phyloP scores from a whole-genome alignment of 768 basidiomycete species.

The Mycena albidolilacea region DNA sequence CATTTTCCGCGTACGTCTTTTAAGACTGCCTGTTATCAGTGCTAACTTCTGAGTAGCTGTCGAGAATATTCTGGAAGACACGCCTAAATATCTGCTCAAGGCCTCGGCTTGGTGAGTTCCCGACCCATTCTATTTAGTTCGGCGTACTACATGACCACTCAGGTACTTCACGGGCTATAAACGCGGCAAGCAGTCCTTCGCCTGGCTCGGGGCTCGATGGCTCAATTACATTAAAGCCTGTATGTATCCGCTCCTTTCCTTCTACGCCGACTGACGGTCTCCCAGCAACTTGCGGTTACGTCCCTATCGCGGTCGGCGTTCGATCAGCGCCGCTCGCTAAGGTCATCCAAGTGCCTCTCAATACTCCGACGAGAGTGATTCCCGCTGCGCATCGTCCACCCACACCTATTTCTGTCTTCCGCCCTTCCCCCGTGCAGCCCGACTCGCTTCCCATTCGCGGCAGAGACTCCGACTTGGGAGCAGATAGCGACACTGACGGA shows the following conservation, averaged over 20 bases:
- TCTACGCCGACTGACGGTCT: background rate
- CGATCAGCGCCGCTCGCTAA: conserved; percentile 20
- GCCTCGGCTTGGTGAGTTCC: conserved; percentile 38
- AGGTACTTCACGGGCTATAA: conserved; percentile 40
- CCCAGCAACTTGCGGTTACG: conserved; percentile 11
- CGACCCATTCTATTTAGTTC: background rate
- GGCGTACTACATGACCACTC: background rate
- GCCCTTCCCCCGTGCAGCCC: background rate
- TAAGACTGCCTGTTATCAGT: background rate
- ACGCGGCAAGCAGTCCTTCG: conserved; percentile 37
- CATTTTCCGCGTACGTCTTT: conserved; percentile 36
- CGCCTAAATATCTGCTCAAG: conserved; percentile 23
- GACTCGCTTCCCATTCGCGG: background rate
- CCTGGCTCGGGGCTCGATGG: conserved; percentile 38
- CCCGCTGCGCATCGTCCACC: conserved; percentile 7
- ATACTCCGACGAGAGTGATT: background rate
- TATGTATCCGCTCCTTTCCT: background rate
- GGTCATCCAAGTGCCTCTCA: background rate
- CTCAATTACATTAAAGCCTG: conserved; percentile 38
- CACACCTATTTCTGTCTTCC: conserved; percentile 2
- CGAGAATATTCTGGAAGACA: conserved; percentile 23
- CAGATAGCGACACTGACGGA: conserved; percentile 3
- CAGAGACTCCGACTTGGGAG: background rate
- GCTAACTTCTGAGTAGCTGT: conserved; percentile 2
- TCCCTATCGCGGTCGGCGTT: conserved; percentile 32